Base-by-base conservation (phyloP, 352 stramenopile genomes). In the Stephanocyclus meneghinianus region DNA sequence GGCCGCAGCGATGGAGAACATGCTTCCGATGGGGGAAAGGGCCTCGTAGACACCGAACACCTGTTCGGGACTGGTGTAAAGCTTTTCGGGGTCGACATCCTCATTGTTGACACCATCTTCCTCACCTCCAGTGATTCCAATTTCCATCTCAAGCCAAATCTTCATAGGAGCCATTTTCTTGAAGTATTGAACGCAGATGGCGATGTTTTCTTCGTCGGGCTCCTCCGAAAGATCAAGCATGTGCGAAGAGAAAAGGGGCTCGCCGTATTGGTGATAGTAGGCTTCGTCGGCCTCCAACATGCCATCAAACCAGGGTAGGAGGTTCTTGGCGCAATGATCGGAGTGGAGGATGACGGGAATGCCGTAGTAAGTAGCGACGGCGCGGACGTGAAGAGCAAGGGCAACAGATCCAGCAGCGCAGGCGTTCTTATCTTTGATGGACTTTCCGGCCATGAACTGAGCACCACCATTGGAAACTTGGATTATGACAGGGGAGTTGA, bases 201-300 rank as follows among this genome's bases (percentile, higher is more conserved):
- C 89, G 63, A 99, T 97, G 91, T 99, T 99, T 87, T 99, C 97
- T 84, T 98, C 96, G 71, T 98, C 92, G 53, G 96, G 87, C 87
- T 99, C 96, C 86, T 99, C 96, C 76, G 95, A 98, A 90, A 99
- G 92, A 85, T 99, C 97, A 80, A 99, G 94, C 97, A 99, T 99
- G 94, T 99, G 97, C 71, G 94, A 98, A 72, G 91, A 97, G 91
- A 97, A 99, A 76, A 99, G 94, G 59, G 96, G 96, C 70, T 97
- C 94, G 71, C 96, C 96, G 83, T 96, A 96, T 81, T 97, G 93
- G 48, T 81, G 87, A 81, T 97, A 99, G 91, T 98, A 98, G 79
- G 97, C 94, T 75, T 98, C 95, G 71, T 99, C 94, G 18, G 96
- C 96, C 72, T 95, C 88, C 59, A 99, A 90, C 95, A 98, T 98